A percentile compares a stretch with the other conserved stretches of the same genome.
phyloP scores from a whole-genome alignment of 306 rosid species.

The Sechiopsis laciniata region DNA sequence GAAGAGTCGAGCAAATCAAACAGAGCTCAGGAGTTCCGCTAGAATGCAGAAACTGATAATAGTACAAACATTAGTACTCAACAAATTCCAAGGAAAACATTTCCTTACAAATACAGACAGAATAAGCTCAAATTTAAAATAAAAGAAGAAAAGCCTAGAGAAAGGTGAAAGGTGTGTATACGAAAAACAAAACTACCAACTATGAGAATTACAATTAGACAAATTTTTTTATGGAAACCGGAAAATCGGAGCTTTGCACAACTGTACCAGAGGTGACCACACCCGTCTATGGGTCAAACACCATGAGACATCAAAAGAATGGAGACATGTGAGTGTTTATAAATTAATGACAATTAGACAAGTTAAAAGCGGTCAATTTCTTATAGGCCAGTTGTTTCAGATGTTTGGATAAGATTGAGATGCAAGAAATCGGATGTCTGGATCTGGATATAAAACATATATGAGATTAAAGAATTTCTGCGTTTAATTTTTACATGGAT shows the following conservation, averaged over 20 bases:
- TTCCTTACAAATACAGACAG: not conserved
- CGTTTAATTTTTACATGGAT: not conserved
- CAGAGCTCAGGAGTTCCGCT: not conserved
- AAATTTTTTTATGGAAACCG: too few species aligned
- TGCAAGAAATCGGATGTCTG: not conserved
- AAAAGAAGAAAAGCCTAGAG: not conserved
- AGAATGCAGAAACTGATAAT: constrained; percentile 13
- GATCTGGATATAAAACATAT: not conserved
- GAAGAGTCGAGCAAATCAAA: constrained; percentile 24
- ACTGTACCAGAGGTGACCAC: too few species aligned
- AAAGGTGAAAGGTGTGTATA: not conserved
- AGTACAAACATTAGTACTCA: constrained; percentile 11
- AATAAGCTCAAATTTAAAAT: not conserved
- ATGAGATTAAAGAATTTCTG: not conserved
- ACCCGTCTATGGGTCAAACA: too few species aligned
- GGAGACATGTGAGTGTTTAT: too few species aligned
- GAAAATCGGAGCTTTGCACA: too few species aligned
- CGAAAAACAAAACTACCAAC: not conserved
- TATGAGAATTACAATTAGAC: too few species aligned
- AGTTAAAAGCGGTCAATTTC: not conserved
- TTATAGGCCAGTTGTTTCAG: not conserved
- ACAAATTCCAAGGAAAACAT: not conserved
- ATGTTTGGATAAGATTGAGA: not conserved
- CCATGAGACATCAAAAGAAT: too few species aligned
- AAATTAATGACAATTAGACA: not conserved